Conservation (phyloP, 352 stramenopile species). For the Pythium brassicae region DNA sequence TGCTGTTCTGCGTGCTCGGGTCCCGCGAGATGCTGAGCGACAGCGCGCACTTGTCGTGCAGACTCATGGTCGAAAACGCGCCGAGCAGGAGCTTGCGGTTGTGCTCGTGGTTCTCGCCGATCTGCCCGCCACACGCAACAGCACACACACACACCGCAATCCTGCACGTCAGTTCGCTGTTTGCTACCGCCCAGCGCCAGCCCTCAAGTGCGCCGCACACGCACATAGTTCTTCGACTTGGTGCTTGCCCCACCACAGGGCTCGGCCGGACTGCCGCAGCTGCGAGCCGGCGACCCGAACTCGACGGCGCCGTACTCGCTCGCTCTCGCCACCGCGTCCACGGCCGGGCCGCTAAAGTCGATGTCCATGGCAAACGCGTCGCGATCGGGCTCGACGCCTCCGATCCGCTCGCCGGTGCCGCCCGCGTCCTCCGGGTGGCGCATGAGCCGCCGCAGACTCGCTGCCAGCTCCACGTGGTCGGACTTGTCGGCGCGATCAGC, state of each 20-base stretch:
- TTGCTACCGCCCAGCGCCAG: too few relatives aligned
- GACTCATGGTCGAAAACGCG: constrained; percentile 85
- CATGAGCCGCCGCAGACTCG: constrained; percentile 44
- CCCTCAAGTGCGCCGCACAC: constrained; percentile 9
- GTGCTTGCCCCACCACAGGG: constrained; percentile 15
- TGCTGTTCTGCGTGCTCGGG: constrained; percentile 14
- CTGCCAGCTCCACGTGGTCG: constrained; percentile 43
- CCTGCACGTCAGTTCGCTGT: too few relatives aligned
- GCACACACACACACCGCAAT: neutral
- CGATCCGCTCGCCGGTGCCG: neutral
- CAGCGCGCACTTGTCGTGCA: constrained; percentile 84
- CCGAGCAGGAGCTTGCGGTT: constrained; percentile 81
- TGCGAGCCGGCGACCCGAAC: constrained; percentile 21
- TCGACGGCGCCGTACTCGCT: neutral
- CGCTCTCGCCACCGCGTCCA: constrained; percentile 16
- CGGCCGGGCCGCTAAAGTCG: constrained; percentile 20
- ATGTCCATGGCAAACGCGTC: constrained; percentile 45
- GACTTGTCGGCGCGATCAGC: constrained; percentile 78
- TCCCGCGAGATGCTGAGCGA: constrained; percentile 80
- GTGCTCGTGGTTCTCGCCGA: constrained; percentile 71
- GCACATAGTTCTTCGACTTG: constrained; percentile 48
- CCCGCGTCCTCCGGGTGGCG: constrained; percentile 1
- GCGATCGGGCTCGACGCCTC: neutral
- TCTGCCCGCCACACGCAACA: constrained; percentile 25
- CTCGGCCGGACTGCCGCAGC: constrained; percentile 30